Conservation (phyloP, 345 rosid species). For the Rhodamnia argentea region DNA sequence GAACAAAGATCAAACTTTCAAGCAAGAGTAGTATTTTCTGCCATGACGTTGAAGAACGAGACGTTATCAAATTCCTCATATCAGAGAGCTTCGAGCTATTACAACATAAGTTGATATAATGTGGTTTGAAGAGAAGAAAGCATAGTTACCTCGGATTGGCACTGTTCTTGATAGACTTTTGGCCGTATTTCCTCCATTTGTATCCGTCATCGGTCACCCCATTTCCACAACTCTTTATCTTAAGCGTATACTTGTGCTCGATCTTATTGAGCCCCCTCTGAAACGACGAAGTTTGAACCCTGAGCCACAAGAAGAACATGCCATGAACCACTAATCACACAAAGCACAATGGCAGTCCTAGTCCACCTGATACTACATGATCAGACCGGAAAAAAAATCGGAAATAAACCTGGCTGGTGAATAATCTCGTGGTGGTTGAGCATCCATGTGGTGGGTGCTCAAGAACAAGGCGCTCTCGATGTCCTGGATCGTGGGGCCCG, state of each 20-base stretch:
- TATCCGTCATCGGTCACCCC: constrained; percentile 81
- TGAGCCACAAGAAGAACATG: neutral
- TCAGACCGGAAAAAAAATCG: neutral
- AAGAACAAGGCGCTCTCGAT: constrained; percentile 32
- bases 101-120: neutral
- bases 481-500: constrained; percentile 52
- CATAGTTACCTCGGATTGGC: constrained; percentile 62
- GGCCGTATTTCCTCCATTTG: constrained; percentile 96
- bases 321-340: neutral
- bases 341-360: neutral
- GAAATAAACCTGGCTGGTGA: constrained; percentile 5
- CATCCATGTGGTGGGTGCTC: constrained; percentile 3
- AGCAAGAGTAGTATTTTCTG: neutral
- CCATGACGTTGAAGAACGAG: neutral
- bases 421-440: constrained; percentile 5
- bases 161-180: constrained; percentile 78
- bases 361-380: neutral
- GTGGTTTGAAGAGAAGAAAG: neutral
- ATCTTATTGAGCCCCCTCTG: constrained; percentile 30
- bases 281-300: constrained; percentile 1
- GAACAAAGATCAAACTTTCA: neutral
- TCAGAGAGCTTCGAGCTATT: neutral
- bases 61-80: neutral
- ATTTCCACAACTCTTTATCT: constrained; percentile 43
- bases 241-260: constrained; percentile 63